phyloP scores from a whole-genome alignment of 1,284 basidiomycete genomes.

The Ceratobasidium sp. region DNA sequence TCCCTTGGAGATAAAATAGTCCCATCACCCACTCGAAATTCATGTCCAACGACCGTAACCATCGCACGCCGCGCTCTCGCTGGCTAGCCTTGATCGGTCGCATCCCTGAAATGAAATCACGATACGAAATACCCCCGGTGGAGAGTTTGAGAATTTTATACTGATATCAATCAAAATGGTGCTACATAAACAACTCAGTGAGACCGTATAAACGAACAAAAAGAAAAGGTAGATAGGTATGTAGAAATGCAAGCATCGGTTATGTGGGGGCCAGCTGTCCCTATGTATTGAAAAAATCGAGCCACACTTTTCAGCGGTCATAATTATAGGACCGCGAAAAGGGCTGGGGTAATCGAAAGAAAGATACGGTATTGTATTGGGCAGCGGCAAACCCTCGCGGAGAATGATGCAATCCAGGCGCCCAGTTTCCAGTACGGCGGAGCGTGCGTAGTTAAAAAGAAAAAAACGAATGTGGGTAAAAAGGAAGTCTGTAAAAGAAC shows the following conservation, averaged over 20 bases:
- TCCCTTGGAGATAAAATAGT: neutral
- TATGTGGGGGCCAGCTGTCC: slow-evolving; percentile 12
- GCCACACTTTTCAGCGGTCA: slow-evolving; percentile 9
- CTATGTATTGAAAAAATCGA: neutral
- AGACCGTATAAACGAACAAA: slow-evolving; percentile 30
- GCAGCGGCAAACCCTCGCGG: slow-evolving; percentile 20
- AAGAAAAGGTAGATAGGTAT: slow-evolving; percentile 25
- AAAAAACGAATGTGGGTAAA: neutral
- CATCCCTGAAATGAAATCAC: slow-evolving; percentile 15
- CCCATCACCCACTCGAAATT: too few species aligned
- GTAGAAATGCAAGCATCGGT: slow-evolving; percentile 18
- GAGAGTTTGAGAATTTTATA: slow-evolving; percentile 29
- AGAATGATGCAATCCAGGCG: slow-evolving; percentile 20
- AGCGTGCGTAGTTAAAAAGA: neutral
- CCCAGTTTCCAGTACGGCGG: slow-evolving; percentile 19
- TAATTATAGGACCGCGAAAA: neutral
- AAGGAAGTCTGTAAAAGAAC: too few species aligned
- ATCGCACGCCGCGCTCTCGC: neutral
- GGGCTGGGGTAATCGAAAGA: neutral
- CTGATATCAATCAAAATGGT: slow-evolving; percentile 36
- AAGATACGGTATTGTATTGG: neutral
- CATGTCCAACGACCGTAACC: slow-evolving; percentile 11
- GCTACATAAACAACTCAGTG: slow-evolving; percentile 30
- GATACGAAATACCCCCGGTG: neutral
- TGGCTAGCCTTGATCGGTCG: slow-evolving; percentile 1